Evolutionary conservation across 2,329 filamentous ascomycete species (phyloP).

Genomic region (Sarocladium oryzae): DNA sequence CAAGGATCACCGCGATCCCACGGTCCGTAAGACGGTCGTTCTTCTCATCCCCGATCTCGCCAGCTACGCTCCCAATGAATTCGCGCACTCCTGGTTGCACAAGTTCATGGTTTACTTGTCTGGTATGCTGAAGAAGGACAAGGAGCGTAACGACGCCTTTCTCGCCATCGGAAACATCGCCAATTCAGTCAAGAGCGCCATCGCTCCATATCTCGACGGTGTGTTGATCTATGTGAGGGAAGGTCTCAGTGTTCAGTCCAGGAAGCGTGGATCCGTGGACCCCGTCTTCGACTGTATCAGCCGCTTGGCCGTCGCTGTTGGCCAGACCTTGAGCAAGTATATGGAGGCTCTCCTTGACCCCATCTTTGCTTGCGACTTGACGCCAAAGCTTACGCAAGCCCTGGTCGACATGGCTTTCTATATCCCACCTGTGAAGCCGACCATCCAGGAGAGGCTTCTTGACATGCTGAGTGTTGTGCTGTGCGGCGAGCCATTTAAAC

Average conservation of each 20-base stretch:
- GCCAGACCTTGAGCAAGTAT: conserved; percentile 95
- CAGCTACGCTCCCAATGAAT: conserved; percentile 85
- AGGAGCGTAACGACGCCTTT: conserved; percentile 90
- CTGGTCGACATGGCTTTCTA: conserved; percentile 99
- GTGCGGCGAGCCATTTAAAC: conserved; percentile 86
- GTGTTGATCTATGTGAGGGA: conserved; percentile 92
- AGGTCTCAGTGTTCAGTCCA: conserved; percentile 74
- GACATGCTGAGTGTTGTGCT: conserved; percentile 94
- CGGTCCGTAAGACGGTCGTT: conserved; percentile 85
- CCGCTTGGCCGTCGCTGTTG: conserved; percentile 88
- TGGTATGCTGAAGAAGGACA: conserved; percentile 87
- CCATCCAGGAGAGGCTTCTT: conserved; percentile 86
- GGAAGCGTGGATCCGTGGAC: conserved; percentile 56
- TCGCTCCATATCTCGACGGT: conserved; percentile 89
- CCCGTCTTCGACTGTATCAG: conserved; percentile 98
- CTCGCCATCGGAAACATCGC: conserved; percentile 94
- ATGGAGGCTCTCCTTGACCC: conserved; percentile 94
- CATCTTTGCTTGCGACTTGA: conserved; percentile 94
- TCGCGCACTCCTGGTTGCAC: conserved; percentile 80
- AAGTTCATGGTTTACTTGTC: conserved; percentile 97
- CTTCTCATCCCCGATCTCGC: conserved; percentile 88
- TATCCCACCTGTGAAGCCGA: conserved; percentile 87
- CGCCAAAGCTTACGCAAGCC: conserved; percentile 87
- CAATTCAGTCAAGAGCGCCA: conserved; percentile 90
- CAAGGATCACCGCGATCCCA: conserved; percentile 84